Base-by-base conservation (phyloP, 441 rosid genomes). In the Biscutella auriculata region DNA sequence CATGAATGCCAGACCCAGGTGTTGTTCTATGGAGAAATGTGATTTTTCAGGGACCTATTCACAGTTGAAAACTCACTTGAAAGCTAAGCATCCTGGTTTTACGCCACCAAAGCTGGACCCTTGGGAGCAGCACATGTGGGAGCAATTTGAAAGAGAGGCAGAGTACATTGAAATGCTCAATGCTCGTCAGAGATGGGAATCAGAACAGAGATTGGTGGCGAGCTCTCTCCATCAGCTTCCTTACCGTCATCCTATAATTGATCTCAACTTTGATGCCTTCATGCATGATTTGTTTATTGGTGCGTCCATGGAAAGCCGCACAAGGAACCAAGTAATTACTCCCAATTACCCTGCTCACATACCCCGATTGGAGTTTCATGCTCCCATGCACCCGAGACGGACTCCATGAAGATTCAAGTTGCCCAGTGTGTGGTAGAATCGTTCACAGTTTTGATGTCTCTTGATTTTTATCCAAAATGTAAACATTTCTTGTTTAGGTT, bases 1-100 rank as follows among this genome's bases (percentile, higher is more conserved):
- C 25, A 64, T 70, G 74, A 70, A 70, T 23, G 74, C 74, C n/a
- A 70, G 32, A 35, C 74, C 66, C 6, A 70, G 70, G 58, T n/a
- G 8, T 6, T 70, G 74, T 42, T 4, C 66, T 5, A 27, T 62
- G 9, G 69, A 69, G 39, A 34, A 53, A 14, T 70, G 74, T 7
- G 6, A 21, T 9, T 70, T 70, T 70, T 58, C 74, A 0, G 74
- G 74, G 19, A 70, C 53, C 1, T 70, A 64, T 47, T 51, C 66
- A 0, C 74, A 70, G 53, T 48, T 70, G 15, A 69, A 69, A 15
- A 57, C 11, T 32, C 73, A 69, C 19, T 63, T 63, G 65, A 69
- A 63, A 69, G 36, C 65, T 25, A 65, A 57, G 45, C 73, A 69
- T 19, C 73, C 64, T 2, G 73, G 60, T 25, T 43, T 44, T 1